Base-by-base conservation (phyloP, 2,329 filamentous ascomycete genomes). In the Claviceps africana region DNA sequence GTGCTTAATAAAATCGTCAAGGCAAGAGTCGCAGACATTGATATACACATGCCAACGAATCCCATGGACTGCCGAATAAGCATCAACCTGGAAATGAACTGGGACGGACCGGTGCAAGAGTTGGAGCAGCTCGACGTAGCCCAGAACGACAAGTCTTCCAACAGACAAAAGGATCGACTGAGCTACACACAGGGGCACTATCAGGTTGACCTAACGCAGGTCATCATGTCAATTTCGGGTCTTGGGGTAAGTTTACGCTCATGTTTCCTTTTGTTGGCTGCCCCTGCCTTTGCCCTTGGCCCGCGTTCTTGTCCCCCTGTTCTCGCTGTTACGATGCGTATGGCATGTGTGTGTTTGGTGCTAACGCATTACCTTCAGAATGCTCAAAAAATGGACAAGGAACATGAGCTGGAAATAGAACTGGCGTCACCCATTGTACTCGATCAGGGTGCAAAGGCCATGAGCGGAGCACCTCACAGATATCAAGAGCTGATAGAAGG, bases 21-120 rank as follows among this genome's bases (percentile, higher is more conserved):
- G 72, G 82, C 83, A 28, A 82, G 89, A n/a, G 76, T 97, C 15
- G 83, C 81, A 28, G 89, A 98, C 64, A 71, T 96, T n/a, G 86
- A 95, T 60, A 77, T 98, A 19, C 84, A 86, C 67, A 85, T 88
- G 59, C 91, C 93, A 0, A 72, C 74, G 48, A 79, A 78, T 9
- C 79, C 81, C 3, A 86, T 96, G 62, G 93, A 98, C 68, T 95
- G 89, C 69, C 86, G 93, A 11, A 83, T 98, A 59, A 95, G 88
- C 61, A 82, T 98, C 62, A 97, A 95, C 63, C 77, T 98, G 2
- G 94, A 98, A 79, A 89, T 94, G 79, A 78, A 84, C 51, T 95
- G 83, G 72, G 77, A 88, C 3, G 88, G 89, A 1, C 61, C 86
- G 0, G 73, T 81, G 3, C 72, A 78, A 40, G 77, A 80, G 54